Evolutionary conservation across 179 eudicot species (phyloP), one percentile per base, ranked within the genome.

Genomic region (Spergularia azorica): DNA sequence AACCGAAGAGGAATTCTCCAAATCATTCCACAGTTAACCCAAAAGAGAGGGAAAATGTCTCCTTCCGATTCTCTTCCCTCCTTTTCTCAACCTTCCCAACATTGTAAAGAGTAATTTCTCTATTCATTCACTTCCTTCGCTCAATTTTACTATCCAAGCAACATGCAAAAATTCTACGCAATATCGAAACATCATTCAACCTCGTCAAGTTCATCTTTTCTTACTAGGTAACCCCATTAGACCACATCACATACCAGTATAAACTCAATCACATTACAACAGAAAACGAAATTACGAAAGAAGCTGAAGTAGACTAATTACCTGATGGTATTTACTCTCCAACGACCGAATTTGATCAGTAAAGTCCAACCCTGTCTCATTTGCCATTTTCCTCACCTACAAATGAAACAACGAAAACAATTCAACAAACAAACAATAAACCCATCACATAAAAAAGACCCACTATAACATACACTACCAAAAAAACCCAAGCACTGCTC

Each of bases 281-380:
- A 18, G 32, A 20, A 66, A 66, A 9, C 9, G 12, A 12, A 13
- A 46, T 13, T 4, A 67, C 26, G 1, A 43, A 43, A 10, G 14
- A 48, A 67, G 9, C 8, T 41, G 55, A 3, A 17, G n/a, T 54
- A 38, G 17, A 21, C 39, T 20, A 61, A 50, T 73, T 13, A 85
- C 98, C 97, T 94, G 83, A 52, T 92, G 90, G 79, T 92, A 90
- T 77, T 90, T 90, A 26, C 84, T 86, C 84, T 94, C 97, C 48
- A 92, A 83, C 13, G 84, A 77, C 36, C 86, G 78, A 61, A 94
- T 90, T 77, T 89, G 94, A 79, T 90, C 90, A 69, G 83, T 91
- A 86, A 92, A 91, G 80, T 95, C 97, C 65, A 92, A 83, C 63
- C 93, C 96, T 59, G 94, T 92, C 80, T 94, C 94, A 57, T 89